Evolutionary conservation across 208 protist genomes (phyloP).

Genomic region (Acanthamoeba sp.): DNA sequence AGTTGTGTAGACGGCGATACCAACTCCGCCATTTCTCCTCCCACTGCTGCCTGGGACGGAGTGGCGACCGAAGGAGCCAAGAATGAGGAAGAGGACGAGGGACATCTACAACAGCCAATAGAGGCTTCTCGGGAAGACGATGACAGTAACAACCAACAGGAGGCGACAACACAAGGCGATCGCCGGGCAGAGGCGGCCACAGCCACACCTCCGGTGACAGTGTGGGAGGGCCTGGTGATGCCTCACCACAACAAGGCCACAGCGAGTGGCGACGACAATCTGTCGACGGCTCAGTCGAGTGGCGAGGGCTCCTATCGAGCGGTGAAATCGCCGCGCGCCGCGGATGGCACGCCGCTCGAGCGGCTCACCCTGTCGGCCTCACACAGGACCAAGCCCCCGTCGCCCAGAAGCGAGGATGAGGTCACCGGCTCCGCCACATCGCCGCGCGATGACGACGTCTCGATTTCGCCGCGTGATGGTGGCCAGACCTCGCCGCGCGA

Average conservation of each 20-base stretch:
- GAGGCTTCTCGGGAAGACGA: no score
- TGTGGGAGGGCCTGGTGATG: not conserved
- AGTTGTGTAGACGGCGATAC: not conserved
- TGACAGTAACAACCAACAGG: no score
- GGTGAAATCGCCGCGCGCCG: not conserved
- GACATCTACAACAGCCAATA: no score
- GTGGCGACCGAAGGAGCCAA: not conserved
- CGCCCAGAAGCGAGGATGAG: not conserved
- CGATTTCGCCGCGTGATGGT: no score
- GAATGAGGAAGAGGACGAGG: not conserved
- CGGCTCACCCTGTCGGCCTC: not conserved
- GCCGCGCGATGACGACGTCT: no score
- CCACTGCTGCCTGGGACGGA: no score
- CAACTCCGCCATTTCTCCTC: not conserved
- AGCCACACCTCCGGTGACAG: not conserved
- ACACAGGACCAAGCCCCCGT: not conserved
- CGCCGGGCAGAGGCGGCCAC: no score
- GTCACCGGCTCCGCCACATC: no score
- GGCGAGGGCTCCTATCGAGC: not conserved
- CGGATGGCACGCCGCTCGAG: not conserved
- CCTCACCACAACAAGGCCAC: not conserved
- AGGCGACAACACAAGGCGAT: no score
- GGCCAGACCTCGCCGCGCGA: no score
- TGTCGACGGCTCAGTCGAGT: not conserved
- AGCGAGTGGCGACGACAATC: not conserved